Conservation (phyloP, 257 asterid genomes). For the Leonotis leonurus region DNA sequence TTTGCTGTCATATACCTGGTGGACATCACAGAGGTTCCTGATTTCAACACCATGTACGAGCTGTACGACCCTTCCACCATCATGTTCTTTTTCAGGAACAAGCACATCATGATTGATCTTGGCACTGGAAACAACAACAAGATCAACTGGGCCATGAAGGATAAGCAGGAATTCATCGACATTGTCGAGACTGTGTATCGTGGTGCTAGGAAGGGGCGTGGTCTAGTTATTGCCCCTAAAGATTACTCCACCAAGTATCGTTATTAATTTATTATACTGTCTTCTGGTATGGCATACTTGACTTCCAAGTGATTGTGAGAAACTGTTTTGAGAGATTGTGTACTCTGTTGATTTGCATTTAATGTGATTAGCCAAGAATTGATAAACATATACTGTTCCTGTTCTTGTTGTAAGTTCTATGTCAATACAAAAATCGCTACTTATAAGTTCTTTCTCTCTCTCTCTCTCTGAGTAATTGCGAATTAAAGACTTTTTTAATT, state of each 20-base stretch:
- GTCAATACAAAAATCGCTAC: too few relatives aligned
- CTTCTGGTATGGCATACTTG: too few relatives aligned
- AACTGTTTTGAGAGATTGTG: too few relatives aligned
- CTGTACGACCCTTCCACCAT: constrained; percentile 82
- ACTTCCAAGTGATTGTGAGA: too few relatives aligned
- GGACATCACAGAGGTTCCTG: constrained; percentile 84
- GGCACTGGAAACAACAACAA: constrained; percentile 95
- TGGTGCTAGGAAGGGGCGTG: constrained; percentile 93
- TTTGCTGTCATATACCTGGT: constrained; percentile 81
- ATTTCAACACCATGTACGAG: constrained; percentile 93
- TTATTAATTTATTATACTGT: too few relatives aligned
- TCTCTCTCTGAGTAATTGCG: too few relatives aligned
- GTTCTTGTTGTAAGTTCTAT: too few relatives aligned
- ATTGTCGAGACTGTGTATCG: constrained; percentile 90
- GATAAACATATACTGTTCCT: too few relatives aligned
- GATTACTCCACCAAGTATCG: constrained; percentile 98
- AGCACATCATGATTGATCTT: constrained; percentile 93
- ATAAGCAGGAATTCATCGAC: constrained; percentile 91
- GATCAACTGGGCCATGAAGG: constrained; percentile 96
- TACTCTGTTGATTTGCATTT: too few relatives aligned
- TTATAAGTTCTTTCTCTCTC: too few relatives aligned
- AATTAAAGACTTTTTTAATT: too few relatives aligned
- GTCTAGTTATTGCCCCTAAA: constrained; percentile 95
- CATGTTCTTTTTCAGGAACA: constrained; percentile 96
- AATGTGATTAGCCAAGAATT: too few relatives aligned